phyloP scores from a whole-genome alignment of 768 basidiomycete genomes.

The Phanerochaete carnosa region DNA sequence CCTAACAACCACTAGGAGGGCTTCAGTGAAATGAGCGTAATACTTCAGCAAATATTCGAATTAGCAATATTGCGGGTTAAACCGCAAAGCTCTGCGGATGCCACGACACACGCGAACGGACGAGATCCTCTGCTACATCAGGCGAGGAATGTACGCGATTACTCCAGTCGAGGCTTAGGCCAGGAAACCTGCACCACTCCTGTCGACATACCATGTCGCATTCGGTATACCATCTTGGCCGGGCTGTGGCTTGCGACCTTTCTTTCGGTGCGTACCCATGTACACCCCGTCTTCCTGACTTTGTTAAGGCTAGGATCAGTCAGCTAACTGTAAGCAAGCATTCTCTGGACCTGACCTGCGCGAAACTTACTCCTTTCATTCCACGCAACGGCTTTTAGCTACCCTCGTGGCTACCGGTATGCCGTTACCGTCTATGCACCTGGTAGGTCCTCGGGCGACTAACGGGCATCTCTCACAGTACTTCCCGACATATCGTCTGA shows the following conservation, averaged over 20 bases:
- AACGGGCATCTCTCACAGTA: slow-evolving; percentile 38
- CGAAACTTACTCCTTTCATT: too few relatives aligned
- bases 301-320: background rate
- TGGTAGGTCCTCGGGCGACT: background rate
- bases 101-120: too few relatives aligned
- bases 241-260: slow-evolving; percentile 73
- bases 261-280: slow-evolving; percentile 53
- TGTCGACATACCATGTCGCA: slow-evolving; percentile 54
- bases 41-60: too few relatives aligned
- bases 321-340: too few relatives aligned
- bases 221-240: slow-evolving; percentile 62
- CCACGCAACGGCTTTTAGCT: slow-evolving; percentile 31
- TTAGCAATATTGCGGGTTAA: too few relatives aligned
- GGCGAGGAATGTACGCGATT: too few relatives aligned
- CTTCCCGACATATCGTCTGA: slow-evolving; percentile 77
- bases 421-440: slow-evolving; percentile 16
- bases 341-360: too few relatives aligned
- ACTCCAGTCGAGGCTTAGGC: too few relatives aligned
- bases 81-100: too few relatives aligned
- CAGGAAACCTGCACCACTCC: slow-evolving; percentile 44
- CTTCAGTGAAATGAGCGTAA: too few relatives aligned
- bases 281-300: background rate
- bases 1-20: too few relatives aligned
- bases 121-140: too few relatives aligned
- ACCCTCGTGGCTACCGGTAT: slow-evolving; percentile 77